Evolutionary conservation across 331 rosid species (phyloP).

Genomic region (Malus hybrid): DNA sequence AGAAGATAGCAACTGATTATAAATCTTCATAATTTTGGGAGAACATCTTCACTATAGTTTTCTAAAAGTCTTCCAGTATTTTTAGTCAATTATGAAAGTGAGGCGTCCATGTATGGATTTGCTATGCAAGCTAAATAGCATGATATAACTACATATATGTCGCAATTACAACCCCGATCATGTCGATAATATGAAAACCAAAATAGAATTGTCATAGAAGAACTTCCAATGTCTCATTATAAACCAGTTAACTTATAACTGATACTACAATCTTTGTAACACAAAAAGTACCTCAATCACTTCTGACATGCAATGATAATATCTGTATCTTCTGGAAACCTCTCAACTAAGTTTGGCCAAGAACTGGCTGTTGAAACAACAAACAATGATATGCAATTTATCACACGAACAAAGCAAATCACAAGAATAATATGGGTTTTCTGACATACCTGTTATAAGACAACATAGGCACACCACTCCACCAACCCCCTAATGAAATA

Average conservation of each 20-base stretch:
- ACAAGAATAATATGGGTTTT: slow-evolving; percentile 21
- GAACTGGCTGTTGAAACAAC: slow-evolving; percentile 52
- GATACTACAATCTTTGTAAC: slow-evolving; percentile 11
- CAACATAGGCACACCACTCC: slow-evolving; percentile 80
- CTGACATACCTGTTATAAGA: too few species aligned
- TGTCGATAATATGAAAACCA: neutral
- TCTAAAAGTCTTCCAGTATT: neutral
- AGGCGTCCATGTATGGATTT: neutral
- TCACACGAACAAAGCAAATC: slow-evolving; percentile 3
- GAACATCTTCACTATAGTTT: neutral
- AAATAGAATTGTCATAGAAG: neutral
- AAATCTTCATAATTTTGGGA: neutral
- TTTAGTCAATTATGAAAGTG: neutral
- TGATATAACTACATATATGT: neutral
- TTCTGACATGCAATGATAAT: slow-evolving; percentile 89
- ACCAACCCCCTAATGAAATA: slow-evolving; percentile 74
- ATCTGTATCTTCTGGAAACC: slow-evolving; percentile 71
- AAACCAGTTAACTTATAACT: neutral
- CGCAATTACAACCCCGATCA: neutral
- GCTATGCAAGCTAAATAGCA: neutral
- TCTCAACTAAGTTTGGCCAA: slow-evolving; percentile 58
- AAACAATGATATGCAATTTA: slow-evolving; percentile 9
- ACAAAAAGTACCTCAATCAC: slow-evolving; percentile 64
- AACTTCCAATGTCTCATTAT: neutral
- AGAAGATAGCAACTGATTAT: neutral